These are phyloP conservation scores for Podospora bellae-mahoneyi DNA, from an alignment of 495 filamentous ascomycete genomes.

Conservation along the genomic window DNA sequence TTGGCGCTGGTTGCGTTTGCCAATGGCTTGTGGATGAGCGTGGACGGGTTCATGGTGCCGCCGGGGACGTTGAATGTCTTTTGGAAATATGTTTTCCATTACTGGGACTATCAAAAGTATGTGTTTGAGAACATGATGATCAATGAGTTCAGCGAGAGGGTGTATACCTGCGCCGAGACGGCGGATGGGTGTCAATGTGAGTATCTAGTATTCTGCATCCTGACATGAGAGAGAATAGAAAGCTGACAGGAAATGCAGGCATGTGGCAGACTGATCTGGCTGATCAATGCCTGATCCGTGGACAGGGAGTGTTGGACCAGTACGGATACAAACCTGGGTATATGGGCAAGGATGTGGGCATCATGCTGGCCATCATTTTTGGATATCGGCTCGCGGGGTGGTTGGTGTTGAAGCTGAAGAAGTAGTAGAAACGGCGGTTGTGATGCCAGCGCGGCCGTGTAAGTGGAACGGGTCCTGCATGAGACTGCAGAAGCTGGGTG, in stretches of 20 bases:
- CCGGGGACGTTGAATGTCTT: slow-evolving; percentile 70
- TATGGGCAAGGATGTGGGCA: slow-evolving; percentile 69
- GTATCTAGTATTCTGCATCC: slow-evolving; percentile 3
- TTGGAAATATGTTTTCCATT: slow-evolving; percentile 80
- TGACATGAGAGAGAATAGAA: neutral
- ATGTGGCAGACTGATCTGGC: slow-evolving; percentile 65
- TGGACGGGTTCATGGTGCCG: slow-evolving; percentile 74
- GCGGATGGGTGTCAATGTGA: slow-evolving; percentile 52
- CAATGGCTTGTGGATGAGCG: slow-evolving; percentile 84
- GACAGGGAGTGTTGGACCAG: slow-evolving; percentile 59
- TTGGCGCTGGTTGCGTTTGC: slow-evolving; percentile 75
- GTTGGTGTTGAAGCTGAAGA: slow-evolving; percentile 38
- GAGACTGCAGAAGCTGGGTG: neutral
- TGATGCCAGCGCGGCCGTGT: neutral
- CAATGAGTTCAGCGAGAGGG: slow-evolving; percentile 67
- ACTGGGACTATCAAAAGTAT: slow-evolving; percentile 79
- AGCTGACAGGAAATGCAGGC: slow-evolving; percentile 20
- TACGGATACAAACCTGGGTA: slow-evolving; percentile 64
- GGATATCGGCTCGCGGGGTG: slow-evolving; percentile 63
- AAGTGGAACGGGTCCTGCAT: neutral
- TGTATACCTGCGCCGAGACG: slow-evolving; percentile 53
- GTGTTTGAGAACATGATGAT: slow-evolving; percentile 92
- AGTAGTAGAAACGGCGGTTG: slow-evolving; percentile 3
- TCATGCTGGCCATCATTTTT: slow-evolving; percentile 67
- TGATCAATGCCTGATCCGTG: slow-evolving; percentile 62